These are phyloP conservation scores for Penicillium paneum DNA, from an alignment of 2,329 filamentous ascomycete genomes.

Conservation along the genomic window DNA sequence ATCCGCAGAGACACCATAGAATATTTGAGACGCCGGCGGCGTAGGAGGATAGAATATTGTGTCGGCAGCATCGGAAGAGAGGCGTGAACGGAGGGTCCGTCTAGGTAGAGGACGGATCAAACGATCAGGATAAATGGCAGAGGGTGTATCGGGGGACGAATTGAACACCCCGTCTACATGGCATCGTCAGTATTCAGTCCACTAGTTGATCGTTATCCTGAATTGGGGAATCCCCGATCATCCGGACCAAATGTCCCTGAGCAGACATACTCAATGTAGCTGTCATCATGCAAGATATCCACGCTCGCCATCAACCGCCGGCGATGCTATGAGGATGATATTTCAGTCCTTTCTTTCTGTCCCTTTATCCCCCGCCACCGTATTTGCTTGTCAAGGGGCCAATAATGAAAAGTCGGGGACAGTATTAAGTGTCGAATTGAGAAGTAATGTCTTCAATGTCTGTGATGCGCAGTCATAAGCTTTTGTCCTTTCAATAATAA, in stretches of 20 bases:
- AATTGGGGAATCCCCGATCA: constrained; percentile 6
- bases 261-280: constrained; percentile 44
- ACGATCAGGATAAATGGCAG: constrained; percentile 79
- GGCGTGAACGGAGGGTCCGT: constrained; percentile 78
- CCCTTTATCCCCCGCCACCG: constrained; percentile 19
- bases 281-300: constrained; percentile 39
- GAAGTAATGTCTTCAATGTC: constrained; percentile 3
- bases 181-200: constrained; percentile 37
- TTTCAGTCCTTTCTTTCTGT: constrained; percentile 18
- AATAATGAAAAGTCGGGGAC: constrained; percentile 5
- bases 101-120: constrained; percentile 91
- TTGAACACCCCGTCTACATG: constrained; percentile 49
- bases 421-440: constrained; percentile 5
- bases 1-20: constrained; percentile 66
- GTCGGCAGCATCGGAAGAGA: constrained; percentile 80
- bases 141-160: constrained; percentile 65
- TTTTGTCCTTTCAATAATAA: neutral
- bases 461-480: neutral
- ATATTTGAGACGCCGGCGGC: constrained; percentile 68
- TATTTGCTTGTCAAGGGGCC: constrained; percentile 8
- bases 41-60: constrained; percentile 78
- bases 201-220: constrained; percentile 23
- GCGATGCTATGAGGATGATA: constrained; percentile 16
- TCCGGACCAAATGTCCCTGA: constrained; percentile 13
- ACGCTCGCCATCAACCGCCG: constrained; percentile 31